These are phyloP conservation scores for Quercus rubra DNA, from an alignment of 306 rosid species.

Conservation along the genomic window DNA sequence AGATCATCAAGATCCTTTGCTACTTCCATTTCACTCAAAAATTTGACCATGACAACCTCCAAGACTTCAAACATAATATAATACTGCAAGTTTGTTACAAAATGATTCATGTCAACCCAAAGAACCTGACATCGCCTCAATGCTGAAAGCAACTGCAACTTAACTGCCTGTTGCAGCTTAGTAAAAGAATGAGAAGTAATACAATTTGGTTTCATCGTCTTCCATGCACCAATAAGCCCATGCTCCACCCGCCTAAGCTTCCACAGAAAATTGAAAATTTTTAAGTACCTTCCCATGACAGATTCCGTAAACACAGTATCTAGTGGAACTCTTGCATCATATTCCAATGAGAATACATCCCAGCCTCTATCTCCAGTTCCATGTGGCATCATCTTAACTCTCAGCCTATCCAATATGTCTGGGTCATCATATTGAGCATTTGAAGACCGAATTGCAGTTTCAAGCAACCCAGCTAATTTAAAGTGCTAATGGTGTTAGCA, in stretches of 20 bases:
- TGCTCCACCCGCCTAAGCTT: constrained; percentile 95
- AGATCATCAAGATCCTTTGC: constrained; percentile 96
- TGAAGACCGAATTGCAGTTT: constrained; percentile 86
- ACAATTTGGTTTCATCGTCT: constrained; percentile 93
- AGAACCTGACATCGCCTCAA: constrained; percentile 95
- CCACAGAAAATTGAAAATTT: constrained; percentile 91
- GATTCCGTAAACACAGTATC: constrained; percentile 92
- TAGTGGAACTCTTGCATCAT: constrained; percentile 87
- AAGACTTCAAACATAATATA: constrained; percentile 97
- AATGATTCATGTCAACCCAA: constrained; percentile 98
- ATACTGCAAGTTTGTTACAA: constrained; percentile 87
- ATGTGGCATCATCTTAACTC: constrained; percentile 98
- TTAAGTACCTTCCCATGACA: constrained; percentile 88
- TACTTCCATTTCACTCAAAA: constrained; percentile 76
- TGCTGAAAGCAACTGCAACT: constrained; percentile 76
- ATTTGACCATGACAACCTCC: constrained; percentile 91
- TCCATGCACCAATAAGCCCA: constrained; percentile 96
- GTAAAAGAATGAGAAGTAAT: constrained; percentile 76
- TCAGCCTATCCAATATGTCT: constrained; percentile 87
- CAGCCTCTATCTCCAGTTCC: constrained; percentile 90
- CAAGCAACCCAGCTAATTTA: constrained; percentile 85
- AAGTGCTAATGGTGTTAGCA: constrained; percentile 89
- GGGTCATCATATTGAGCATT: constrained; percentile 96
- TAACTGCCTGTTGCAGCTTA: constrained; percentile 67
- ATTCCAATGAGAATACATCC: constrained; percentile 96